These are phyloP conservation scores for Phytophthora pseudosyringae DNA, from an alignment of 352 stramenopile species.

Conservation along the genomic window DNA sequence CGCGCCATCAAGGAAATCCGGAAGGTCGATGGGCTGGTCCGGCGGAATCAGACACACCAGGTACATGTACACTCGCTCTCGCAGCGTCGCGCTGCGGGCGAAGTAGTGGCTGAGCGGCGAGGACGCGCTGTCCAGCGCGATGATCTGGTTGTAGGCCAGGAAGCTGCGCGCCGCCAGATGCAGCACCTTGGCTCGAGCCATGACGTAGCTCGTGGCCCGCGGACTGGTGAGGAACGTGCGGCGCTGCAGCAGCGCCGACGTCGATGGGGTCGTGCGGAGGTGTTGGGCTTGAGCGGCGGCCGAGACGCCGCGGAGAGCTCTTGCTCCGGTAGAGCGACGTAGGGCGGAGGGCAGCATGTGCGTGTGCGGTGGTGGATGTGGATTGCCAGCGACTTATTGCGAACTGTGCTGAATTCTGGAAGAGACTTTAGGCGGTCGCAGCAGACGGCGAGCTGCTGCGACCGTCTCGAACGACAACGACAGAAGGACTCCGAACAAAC, in stretches of 20 bases:
- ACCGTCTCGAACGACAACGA: slow-evolving; percentile 3
- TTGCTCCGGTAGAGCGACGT: slow-evolving; percentile 9
- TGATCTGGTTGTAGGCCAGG: slow-evolving; percentile 47
- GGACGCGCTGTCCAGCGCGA: slow-evolving; percentile 36
- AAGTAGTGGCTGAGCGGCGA: slow-evolving; percentile 42
- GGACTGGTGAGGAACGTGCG: slow-evolving; percentile 31
- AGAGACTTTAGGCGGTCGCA: slow-evolving; percentile 5
- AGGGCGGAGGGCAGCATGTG: slow-evolving; percentile 21
- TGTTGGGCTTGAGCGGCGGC: neutral
- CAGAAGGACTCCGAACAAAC: too few species aligned
- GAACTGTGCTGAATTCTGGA: slow-evolving; percentile 29
- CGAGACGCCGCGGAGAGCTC: neutral
- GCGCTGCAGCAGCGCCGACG: neutral
- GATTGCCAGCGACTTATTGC: slow-evolving; percentile 13
- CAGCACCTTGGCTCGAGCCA: slow-evolving; percentile 47
- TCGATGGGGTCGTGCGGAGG: neutral
- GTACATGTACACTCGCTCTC: slow-evolving; percentile 57
- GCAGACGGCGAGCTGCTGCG: slow-evolving; percentile 12
- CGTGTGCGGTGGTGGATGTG: neutral
- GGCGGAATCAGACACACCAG: slow-evolving; percentile 47
- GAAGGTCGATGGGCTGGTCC: slow-evolving; percentile 50
- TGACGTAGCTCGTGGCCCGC: slow-evolving; percentile 35
- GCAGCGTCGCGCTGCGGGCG: slow-evolving; percentile 24
- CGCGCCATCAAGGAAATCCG: slow-evolving; percentile 46
- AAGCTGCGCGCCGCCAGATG: slow-evolving; percentile 46